Conservation (phyloP, 306 rosid genomes). For the Corylus heterophylla region DNA sequence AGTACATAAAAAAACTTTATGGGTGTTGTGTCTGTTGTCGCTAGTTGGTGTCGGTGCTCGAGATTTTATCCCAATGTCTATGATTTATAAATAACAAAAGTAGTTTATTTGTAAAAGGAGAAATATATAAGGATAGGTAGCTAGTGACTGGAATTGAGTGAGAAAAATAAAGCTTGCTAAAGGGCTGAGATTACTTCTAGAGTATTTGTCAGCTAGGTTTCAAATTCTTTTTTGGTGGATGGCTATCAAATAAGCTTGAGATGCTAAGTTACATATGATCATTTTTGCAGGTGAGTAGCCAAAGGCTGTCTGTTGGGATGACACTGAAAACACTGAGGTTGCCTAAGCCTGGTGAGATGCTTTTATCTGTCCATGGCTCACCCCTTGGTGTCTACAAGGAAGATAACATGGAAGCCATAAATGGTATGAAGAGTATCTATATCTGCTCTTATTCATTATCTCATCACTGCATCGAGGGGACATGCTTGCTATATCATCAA, state of each 20-base stretch:
- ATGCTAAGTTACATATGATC: constrained; percentile 6
- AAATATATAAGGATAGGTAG: not conserved
- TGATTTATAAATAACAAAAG: too few species aligned
- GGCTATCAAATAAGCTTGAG: not conserved
- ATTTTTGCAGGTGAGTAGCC: constrained; percentile 61
- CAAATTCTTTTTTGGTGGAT: not conserved
- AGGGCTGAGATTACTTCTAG: too few species aligned
- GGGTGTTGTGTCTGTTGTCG: not conserved
- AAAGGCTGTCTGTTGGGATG: constrained; percentile 81
- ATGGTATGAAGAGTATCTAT: too few species aligned
- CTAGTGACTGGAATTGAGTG: not conserved
- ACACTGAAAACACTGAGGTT: constrained; percentile 75
- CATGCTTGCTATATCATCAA: too few species aligned
- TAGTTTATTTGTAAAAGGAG: too few species aligned
- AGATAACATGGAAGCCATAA: not conserved
- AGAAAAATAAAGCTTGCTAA: not conserved
- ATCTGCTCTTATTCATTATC: too few species aligned
- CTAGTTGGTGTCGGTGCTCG: not conserved
- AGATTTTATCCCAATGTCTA: not conserved
- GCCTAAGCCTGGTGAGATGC: constrained; percentile 92
- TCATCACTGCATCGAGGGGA: too few species aligned
- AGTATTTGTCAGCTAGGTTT: not conserved
- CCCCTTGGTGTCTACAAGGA: constrained; percentile 89
- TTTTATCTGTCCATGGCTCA: constrained; percentile 87
- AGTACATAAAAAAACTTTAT: not conserved